Evolutionary conservation across 1,139 yeast genomes (phyloP).

Genomic region (Debaryomycetaceae sp.): DNA sequence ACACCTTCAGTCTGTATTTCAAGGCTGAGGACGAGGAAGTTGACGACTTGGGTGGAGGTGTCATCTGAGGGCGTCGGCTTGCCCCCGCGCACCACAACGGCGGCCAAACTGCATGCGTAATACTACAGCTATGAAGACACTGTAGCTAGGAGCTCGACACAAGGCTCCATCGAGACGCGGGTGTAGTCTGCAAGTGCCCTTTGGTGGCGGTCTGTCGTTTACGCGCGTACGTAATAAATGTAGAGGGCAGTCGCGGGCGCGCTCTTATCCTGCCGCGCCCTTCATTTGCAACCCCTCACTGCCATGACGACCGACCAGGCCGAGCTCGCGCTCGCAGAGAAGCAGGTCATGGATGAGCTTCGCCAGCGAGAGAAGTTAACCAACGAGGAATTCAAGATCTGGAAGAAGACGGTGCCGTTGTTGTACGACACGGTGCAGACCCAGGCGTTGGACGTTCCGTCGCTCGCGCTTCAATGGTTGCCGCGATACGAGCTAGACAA

Average conservation of each 20-base stretch:
- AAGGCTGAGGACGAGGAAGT: slow-evolving; percentile 52
- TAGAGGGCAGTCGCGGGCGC: too few relatives aligned
- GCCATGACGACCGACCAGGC: slow-evolving; percentile 6
- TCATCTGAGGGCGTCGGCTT: slow-evolving; percentile 2
- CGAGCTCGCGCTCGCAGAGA: slow-evolving; percentile 22
- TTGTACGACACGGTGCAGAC: slow-evolving; percentile 77
- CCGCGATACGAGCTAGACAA: slow-evolving; percentile 31
- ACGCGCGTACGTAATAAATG: too few relatives aligned
- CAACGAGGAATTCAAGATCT: slow-evolving; percentile 78
- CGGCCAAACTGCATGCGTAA: neutral
- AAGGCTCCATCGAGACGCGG: too few relatives aligned
- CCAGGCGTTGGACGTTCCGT: slow-evolving; percentile 61
- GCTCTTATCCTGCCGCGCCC: slow-evolving; percentile 1
- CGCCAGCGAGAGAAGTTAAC: slow-evolving; percentile 48
- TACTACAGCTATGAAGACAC: neutral
- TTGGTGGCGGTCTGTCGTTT: too few relatives aligned
- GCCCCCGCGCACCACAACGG: neutral
- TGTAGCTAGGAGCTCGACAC: too few relatives aligned
- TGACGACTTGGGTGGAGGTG: slow-evolving; percentile 4
- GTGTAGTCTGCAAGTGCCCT: too few relatives aligned
- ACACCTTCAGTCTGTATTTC: slow-evolving; percentile 68
- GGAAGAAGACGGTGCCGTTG: slow-evolving; percentile 95
- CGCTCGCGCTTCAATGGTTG: slow-evolving; percentile 47
- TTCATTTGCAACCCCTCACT: slow-evolving; percentile 1
- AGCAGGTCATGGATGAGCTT: slow-evolving; percentile 36